These are phyloP conservation scores for Hypoxylon intermedium DNA, from an alignment of 495 filamentous ascomycete genomes.

Conservation along the genomic window DNA sequence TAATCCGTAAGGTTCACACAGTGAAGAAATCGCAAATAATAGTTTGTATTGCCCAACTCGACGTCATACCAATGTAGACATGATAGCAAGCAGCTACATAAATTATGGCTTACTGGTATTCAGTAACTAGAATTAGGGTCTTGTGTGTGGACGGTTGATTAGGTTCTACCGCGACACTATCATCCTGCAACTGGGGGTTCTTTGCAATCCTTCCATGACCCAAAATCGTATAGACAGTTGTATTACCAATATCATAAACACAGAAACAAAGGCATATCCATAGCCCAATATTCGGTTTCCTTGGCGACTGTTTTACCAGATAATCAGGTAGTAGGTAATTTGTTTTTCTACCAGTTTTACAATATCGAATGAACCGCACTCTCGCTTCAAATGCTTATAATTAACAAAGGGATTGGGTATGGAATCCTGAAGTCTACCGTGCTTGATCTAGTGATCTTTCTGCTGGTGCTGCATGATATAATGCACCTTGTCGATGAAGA, in stretches of 20 bases:
- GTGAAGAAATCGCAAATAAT: too few species aligned
- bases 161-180: constrained; percentile 18
- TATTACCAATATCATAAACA: too few species aligned
- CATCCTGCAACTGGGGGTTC: constrained; percentile 12
- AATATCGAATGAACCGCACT: constrained; percentile 8
- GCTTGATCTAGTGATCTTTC: constrained; percentile 18
- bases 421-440: constrained; percentile 3
- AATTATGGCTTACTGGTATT: too few species aligned
- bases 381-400: constrained; percentile 10
- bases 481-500: constrained; percentile 5
- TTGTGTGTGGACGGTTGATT: constrained; percentile 11
- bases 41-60: too few species aligned
- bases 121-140: neutral
- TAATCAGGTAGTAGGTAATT: too few species aligned
- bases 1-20: too few species aligned
- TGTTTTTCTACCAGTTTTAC: too few species aligned
- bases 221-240: constrained; percentile 2
- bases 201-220: constrained; percentile 5
- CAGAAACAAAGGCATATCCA: too few species aligned
- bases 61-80: too few species aligned
- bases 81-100: too few species aligned
- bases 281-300: too few species aligned
- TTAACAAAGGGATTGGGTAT: constrained; percentile 12
- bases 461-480: constrained; percentile 8
- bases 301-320: too few species aligned